These are phyloP conservation scores for Pseudomicrostroma phylloplanum DNA, from an alignment of 1,284 basidiomycete species.

Conservation along the genomic window DNA sequence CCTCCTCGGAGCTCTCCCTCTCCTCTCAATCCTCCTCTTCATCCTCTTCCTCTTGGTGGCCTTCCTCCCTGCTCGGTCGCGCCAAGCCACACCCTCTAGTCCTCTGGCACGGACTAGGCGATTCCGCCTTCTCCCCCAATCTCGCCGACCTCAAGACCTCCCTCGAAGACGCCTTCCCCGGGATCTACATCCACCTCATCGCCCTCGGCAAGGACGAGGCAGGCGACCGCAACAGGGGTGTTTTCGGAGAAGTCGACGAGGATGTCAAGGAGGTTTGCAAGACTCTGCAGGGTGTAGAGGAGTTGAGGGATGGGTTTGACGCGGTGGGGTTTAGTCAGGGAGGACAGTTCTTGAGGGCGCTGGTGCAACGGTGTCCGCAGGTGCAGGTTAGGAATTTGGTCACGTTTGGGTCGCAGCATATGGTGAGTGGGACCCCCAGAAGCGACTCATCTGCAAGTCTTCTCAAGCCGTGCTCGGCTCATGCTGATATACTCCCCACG, in stretches of 20 bases:
- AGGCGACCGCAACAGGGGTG: constrained; percentile 69
- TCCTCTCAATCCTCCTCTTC: neutral
- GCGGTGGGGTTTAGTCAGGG: constrained; percentile 41
- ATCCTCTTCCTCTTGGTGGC: neutral
- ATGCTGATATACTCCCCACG: neutral
- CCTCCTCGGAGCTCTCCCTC: neutral
- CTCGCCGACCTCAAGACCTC: constrained; percentile 63
- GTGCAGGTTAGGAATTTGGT: constrained; percentile 59
- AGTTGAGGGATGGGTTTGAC: constrained; percentile 61
- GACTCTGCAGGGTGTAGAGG: constrained; percentile 64
- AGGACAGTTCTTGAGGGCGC: constrained; percentile 85
- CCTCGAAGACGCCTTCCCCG: constrained; percentile 68
- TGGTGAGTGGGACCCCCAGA: constrained; percentile 13
- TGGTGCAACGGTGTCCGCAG: constrained; percentile 72
- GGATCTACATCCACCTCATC: constrained; percentile 78
- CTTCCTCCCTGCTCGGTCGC: neutral
- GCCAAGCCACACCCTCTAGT: constrained; percentile 61
- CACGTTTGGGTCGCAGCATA: constrained; percentile 57
- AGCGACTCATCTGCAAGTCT: neutral
- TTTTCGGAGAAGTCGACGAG: constrained; percentile 69
- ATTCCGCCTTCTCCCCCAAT: constrained; percentile 54
- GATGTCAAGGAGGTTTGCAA: constrained; percentile 65
- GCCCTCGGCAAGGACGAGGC: constrained; percentile 60
- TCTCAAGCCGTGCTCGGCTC: too few relatives aligned
- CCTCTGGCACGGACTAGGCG: constrained; percentile 90